phyloP scores from a whole-genome alignment of 1,139 yeast species.

The Williopsis jadinii region DNA sequence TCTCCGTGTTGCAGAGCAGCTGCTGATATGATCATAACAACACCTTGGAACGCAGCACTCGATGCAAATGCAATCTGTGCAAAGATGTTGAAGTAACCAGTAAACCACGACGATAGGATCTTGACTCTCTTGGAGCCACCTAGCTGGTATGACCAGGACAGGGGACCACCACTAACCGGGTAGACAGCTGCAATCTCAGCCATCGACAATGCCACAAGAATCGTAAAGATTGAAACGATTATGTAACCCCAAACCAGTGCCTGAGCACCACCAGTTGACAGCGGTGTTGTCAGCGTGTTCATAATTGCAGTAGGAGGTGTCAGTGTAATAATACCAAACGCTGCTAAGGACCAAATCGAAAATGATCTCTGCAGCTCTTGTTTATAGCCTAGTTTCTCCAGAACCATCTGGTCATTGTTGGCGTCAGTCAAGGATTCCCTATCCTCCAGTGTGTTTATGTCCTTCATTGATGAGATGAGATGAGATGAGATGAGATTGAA shows the following conservation, averaged over 20 bases:
- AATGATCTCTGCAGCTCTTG: constrained; percentile 30
- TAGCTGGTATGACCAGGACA: constrained; percentile 20
- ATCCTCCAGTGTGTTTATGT: too few species aligned
- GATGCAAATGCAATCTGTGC: constrained; percentile 22
- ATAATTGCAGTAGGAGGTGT: constrained; percentile 33
- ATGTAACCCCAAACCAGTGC: constrained; percentile 24
- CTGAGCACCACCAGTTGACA: constrained; percentile 22
- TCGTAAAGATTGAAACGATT: constrained; percentile 20
- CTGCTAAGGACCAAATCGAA: constrained; percentile 29
- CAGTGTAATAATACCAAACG: constrained; percentile 30
- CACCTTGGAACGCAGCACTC: constrained; percentile 21
- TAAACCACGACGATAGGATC: constrained; percentile 19
- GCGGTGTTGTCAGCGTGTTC: constrained; percentile 23
- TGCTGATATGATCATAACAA: constrained; percentile 16
- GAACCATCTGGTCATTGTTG: constrained; percentile 13
- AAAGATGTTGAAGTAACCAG: constrained; percentile 22
- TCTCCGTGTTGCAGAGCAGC: constrained; percentile 13
- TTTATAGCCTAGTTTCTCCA: constrained; percentile 30
- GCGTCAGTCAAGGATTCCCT: too few species aligned
- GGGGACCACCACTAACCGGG: constrained; percentile 22
- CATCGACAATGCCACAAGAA: constrained; percentile 21
- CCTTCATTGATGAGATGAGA: neutral
- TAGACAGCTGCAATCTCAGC: constrained; percentile 25
- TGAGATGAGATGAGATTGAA: neutral
- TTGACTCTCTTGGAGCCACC: constrained; percentile 11